A percentile compares a stretch with the other conserved stretches of the same genome.
These are phyloP conservation scores for Hirsutella rhossiliensis DNA, from an alignment of 2,329 filamentous ascomycete genomes.

Conservation along the genomic window DNA sequence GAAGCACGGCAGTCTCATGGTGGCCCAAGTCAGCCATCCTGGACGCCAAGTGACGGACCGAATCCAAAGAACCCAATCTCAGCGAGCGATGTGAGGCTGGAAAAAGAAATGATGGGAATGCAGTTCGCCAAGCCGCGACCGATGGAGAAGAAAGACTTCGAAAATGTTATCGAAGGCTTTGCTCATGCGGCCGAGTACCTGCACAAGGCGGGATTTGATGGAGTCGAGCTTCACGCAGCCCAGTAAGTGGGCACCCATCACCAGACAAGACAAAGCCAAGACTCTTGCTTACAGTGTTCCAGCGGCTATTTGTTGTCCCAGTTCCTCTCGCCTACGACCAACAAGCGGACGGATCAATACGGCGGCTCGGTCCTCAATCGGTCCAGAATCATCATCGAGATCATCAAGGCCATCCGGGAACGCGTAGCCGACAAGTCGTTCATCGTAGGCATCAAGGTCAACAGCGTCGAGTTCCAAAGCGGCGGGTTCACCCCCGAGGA, in stretches of 20 bases:
- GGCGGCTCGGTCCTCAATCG: constrained; percentile 32
- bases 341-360: constrained; percentile 39
- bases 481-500: constrained; percentile 41
- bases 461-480: constrained; percentile 42
- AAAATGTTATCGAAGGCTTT: constrained; percentile 45
- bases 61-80: constrained; percentile 25
- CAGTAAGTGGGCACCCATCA: constrained; percentile 18
- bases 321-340: constrained; percentile 37
- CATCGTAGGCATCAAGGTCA: constrained; percentile 44
- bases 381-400: constrained; percentile 31
- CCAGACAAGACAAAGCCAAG: background rate
- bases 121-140: constrained; percentile 36
- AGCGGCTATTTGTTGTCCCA: constrained; percentile 39
- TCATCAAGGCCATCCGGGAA: constrained; percentile 22
- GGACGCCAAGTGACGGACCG: constrained; percentile 21
- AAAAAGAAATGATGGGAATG: constrained; percentile 11
- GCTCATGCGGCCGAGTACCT: constrained; percentile 49
- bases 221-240: constrained; percentile 38
- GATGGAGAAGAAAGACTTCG: constrained; percentile 41
- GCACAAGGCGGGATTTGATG: constrained; percentile 48
- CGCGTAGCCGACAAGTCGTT: constrained; percentile 16
- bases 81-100: constrained; percentile 24
- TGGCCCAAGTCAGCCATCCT: constrained; percentile 51
- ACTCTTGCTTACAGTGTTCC: background rate
- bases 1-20: constrained; percentile 44